These are phyloP conservation scores for Silene latifolia DNA, from an alignment of 148 eudicot species.

Conservation along the genomic window DNA sequence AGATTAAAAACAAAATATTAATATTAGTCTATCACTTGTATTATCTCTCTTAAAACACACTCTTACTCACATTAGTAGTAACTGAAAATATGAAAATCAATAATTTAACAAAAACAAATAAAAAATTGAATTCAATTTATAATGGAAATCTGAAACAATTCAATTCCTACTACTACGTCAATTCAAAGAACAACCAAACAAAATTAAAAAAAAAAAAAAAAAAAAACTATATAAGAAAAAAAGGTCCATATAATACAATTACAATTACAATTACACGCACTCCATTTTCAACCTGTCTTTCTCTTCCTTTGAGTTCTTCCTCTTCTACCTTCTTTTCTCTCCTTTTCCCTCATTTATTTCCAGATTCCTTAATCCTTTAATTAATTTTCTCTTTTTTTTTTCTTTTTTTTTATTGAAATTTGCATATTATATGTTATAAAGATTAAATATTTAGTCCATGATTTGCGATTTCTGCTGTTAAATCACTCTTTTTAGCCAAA, in stretches of 20 bases:
- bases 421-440: slow-evolving; percentile 14
- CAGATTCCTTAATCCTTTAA: slow-evolving; percentile 37
- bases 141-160: background rate
- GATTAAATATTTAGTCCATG: slow-evolving; percentile 33
- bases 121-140: no score
- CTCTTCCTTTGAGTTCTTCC: slow-evolving; percentile 18
- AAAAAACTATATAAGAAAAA: slow-evolving; percentile 12
- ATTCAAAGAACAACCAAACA: background rate
- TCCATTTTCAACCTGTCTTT: slow-evolving; percentile 68
- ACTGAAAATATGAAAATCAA: background rate
- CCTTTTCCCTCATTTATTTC: slow-evolving; percentile 21
- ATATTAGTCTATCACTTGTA: background rate
- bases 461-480: slow-evolving; percentile 32
- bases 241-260: no score
- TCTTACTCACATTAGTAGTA: background rate
- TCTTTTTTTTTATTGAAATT: slow-evolving; percentile 34
- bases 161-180: background rate
- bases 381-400: slow-evolving; percentile 10
- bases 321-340: slow-evolving; percentile 9
- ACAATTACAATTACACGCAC: slow-evolving; percentile 35
- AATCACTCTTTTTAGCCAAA: slow-evolving; percentile 26
- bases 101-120: background rate
- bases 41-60: background rate
- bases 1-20: no score
- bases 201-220: no score